These are phyloP conservation scores for Xerocomellus intermedius DNA, from an alignment of 768 basidiomycete species.

Conservation along the genomic window DNA sequence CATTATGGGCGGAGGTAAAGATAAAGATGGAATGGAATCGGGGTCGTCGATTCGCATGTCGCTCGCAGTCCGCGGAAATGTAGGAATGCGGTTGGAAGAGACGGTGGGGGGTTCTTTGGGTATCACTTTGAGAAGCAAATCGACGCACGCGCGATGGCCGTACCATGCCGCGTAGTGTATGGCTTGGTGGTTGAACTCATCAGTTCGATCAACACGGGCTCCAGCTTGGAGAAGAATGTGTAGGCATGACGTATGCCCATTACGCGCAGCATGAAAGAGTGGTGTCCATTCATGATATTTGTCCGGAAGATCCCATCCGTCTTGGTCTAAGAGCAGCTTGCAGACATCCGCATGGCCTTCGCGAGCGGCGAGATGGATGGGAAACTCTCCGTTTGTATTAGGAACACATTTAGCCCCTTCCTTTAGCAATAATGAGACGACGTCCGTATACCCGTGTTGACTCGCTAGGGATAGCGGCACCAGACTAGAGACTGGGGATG, in stretches of 20 bases:
- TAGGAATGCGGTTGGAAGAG: conserved; percentile 18
- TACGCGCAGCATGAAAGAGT: conserved; percentile 89
- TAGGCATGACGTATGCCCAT: conserved; percentile 76
- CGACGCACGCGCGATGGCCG: conserved; percentile 73
- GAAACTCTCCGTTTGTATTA: conserved; percentile 95
- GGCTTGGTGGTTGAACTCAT: conserved; percentile 83
- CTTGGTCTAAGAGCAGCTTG: conserved; percentile 64
- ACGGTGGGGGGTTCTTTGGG: conserved; percentile 17
- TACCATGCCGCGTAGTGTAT: conserved; percentile 98
- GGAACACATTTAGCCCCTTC: conserved; percentile 76
- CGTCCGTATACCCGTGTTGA: conserved; percentile 82
- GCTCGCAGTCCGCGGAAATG: conserved; percentile 26
- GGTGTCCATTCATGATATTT: conserved; percentile 99
- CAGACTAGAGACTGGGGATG: conserved; percentile 60
- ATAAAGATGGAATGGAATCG: conserved; percentile 92
- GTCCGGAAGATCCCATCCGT: conserved; percentile 84
- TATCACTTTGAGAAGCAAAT: conserved; percentile 50
- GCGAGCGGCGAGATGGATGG: conserved; percentile 92
- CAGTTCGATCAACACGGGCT: conserved; percentile 67
- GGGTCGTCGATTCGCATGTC: conserved; percentile 60
- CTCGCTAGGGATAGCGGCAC: conserved; percentile 89
- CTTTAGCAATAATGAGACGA: conserved; percentile 73
- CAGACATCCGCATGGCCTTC: conserved; percentile 91
- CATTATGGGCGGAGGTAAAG: conserved; percentile 96
- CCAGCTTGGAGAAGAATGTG: conserved; percentile 77